A percentile compares a stretch with the other conserved stretches of the same genome.
Conservation (phyloP, 2,329 filamentous ascomycete genomes). For the Penicillium corylophilum region DNA sequence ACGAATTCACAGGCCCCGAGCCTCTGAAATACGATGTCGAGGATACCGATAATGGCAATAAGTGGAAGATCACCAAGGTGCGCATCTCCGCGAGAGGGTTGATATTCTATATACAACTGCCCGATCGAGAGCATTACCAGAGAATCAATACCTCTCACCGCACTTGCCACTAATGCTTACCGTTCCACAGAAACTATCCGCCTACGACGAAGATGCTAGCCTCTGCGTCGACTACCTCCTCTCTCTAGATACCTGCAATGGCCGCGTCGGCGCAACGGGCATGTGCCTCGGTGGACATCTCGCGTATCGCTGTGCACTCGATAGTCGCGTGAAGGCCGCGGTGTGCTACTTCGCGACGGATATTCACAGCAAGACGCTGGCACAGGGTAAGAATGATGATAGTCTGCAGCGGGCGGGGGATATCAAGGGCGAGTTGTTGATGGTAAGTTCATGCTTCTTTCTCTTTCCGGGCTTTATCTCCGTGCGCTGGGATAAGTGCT, state of each 20-base stretch:
- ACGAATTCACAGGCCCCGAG: slow-evolving; percentile 86
- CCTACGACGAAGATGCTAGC: slow-evolving; percentile 78
- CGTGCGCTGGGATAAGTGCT: not conserved
- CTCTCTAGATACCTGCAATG: slow-evolving; percentile 73
- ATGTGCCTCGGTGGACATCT: slow-evolving; percentile 96
- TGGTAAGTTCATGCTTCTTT: slow-evolving; percentile 48
- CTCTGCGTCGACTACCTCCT: slow-evolving; percentile 69
- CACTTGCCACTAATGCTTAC: not conserved
- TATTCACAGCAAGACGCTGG: slow-evolving; percentile 76
- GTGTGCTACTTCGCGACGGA: slow-evolving; percentile 93
- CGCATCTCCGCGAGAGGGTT: not conserved
- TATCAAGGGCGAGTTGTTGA: slow-evolving; percentile 75
- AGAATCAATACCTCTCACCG: not conserved
- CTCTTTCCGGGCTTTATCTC: not conserved
- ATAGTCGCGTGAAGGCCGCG: slow-evolving; percentile 71
- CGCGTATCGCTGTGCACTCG: slow-evolving; percentile 70
- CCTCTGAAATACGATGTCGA: slow-evolving; percentile 80
- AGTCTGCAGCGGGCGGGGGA: slow-evolving; percentile 60
- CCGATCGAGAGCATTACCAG: not conserved
- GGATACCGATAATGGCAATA: slow-evolving; percentile 84
- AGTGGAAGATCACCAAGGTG: slow-evolving; percentile 79
- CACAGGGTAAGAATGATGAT: slow-evolving; percentile 64
- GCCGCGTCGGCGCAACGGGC: slow-evolving; percentile 73
- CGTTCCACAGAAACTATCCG: slow-evolving; percentile 64
- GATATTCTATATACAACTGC: not conserved